Conservation (phyloP, 75 land plant species). For the Pinus taeda region DNA sequence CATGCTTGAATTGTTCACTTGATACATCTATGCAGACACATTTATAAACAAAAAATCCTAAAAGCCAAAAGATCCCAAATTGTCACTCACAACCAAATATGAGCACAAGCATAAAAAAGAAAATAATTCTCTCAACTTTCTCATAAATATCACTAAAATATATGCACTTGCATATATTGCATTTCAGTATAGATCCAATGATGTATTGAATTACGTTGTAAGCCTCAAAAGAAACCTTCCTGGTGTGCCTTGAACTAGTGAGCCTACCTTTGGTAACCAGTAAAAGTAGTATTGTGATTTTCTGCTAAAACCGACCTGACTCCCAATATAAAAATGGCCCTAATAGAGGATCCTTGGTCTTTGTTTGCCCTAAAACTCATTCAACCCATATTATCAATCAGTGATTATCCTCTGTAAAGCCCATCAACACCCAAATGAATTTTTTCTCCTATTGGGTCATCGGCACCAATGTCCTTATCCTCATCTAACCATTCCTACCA, state of each 20-base stretch:
- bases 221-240: not conserved
- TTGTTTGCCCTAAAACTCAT: not conserved
- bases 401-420: not conserved
- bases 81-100: not conserved
- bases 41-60: not conserved
- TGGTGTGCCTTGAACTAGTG: not conserved
- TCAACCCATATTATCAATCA: not conserved
- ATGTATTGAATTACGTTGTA: not conserved
- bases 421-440: not conserved
- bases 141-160: not conserved
- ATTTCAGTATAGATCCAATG: not conserved
- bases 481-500: not conserved
- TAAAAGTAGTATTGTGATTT: not conserved
- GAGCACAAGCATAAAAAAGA: not conserved
- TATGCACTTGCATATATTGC: not conserved
- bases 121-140: not conserved
- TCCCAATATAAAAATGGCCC: not conserved
- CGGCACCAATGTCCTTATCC: not conserved
- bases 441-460: not conserved
- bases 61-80: not conserved
- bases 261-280: not conserved
- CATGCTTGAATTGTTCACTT: conserved; percentile 1
- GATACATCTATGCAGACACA: conserved; percentile 14
- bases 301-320: not conserved
- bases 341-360: no score